Base-by-base conservation (phyloP, 2,329 filamentous ascomycete genomes). In the Fusarium oligoseptatum region DNA sequence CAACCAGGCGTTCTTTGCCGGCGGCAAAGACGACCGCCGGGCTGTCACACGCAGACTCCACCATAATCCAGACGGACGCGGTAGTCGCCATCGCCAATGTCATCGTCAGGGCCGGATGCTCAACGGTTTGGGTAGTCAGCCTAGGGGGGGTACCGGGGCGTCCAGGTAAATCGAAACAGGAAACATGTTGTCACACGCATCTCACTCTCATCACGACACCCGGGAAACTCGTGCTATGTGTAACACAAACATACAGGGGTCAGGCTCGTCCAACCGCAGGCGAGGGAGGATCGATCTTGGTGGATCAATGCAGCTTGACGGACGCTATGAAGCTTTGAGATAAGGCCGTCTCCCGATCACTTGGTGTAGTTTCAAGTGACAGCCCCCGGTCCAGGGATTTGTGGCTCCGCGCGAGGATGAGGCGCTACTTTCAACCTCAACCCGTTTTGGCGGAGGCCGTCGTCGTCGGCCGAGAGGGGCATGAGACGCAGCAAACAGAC, bases 241-340 rank as follows among this genome's bases (percentile, higher is more conserved):
- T 71, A 72, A 76, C 76, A 70, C 66, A 66, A 73, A 76, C 63
- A 52, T 20, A 70, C 66, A 76, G 64, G 74, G 74, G 70, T 78
- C 58, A 27, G 27, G 32, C 65, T 36, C 64, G 48, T 70, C 66
- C 73, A 72, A 72, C 57, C 71, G 62, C 74, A 78, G 70, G 71
- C 50, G 55, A 76, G 60, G 48, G 61, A 56, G 48, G 67, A 76
- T 75, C 69, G 76, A 79, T 77, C 70, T 70, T 70, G 65, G 76
- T 77, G 75, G 68, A 76, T 72, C 69, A 58, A 61, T 73, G 55
- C 60, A 70, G 29, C 57, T 68, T 55, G 66, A 63, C 66, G 70
- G 63, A 67, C 66, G 41, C 57, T 71, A 66, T 64, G 63, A 64
- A 65, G 60, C 67, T 70, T 67, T 50, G 69, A 74, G 73, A 77